These are phyloP conservation scores for Parmales sp. DNA, from an alignment of 108 stramenopile species.

Conservation along the genomic window DNA sequence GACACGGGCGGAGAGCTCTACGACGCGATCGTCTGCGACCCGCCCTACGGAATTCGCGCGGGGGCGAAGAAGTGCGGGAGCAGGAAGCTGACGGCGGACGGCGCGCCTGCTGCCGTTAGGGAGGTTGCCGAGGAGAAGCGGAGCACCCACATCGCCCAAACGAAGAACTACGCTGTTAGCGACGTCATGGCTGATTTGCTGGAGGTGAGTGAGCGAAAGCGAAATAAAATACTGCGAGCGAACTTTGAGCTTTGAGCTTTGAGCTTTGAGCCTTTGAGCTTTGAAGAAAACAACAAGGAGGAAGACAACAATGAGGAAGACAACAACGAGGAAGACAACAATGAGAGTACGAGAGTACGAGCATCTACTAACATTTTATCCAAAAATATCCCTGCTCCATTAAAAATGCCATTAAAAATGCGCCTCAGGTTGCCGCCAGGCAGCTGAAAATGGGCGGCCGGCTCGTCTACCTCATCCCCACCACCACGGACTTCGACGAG, in stretches of 20 bases:
- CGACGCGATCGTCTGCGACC: conserved; percentile 59
- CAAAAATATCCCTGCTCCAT: conserved; percentile 76
- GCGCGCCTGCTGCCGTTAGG: conserved; percentile 13
- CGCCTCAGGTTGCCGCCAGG: conserved; percentile 69
- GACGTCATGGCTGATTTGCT: conserved; percentile 85
- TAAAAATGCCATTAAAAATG: conserved; percentile 78
- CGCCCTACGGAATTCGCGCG: conserved; percentile 73
- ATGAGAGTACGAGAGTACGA: too few relatives aligned
- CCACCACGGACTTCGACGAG: conserved; percentile 62
- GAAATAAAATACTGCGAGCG: too few relatives aligned
- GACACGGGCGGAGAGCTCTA: conserved; percentile 40
- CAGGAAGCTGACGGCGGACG: conserved; percentile 14
- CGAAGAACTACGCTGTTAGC: conserved; percentile 66
- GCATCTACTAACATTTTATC: too few relatives aligned
- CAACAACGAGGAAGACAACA: too few relatives aligned
- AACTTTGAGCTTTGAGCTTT: too few relatives aligned
- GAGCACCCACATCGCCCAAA: conserved; percentile 84
- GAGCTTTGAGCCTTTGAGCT: too few relatives aligned
- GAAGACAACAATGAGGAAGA: too few relatives aligned
- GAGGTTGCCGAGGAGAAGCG: conserved; percentile 66
- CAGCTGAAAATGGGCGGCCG: conserved; percentile 58
- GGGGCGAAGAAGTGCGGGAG: conserved; percentile 75
- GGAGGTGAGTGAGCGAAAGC: too few relatives aligned
- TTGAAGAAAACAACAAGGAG: too few relatives aligned
- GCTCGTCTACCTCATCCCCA: conserved; percentile 78